phyloP scores from a whole-genome alignment of 2,329 filamentous ascomycete genomes.

The Alternaria metachromatica region DNA sequence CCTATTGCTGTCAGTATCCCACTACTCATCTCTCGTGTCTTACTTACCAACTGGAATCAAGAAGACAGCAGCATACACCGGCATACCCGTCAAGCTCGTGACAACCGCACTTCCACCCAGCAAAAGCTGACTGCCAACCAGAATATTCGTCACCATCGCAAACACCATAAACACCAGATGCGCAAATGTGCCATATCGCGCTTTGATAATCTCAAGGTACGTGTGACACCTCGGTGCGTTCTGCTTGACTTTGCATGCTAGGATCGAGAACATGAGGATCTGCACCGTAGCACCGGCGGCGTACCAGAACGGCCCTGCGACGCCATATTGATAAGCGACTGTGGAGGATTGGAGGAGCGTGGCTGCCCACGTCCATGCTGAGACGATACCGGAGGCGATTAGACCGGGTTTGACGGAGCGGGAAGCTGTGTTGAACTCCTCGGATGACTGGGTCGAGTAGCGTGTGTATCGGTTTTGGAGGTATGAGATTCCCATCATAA shows the following conservation, averaged over 20 bases:
- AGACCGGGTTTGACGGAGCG: conserved; percentile 55
- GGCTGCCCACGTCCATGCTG: conserved; percentile 59
- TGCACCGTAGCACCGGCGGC: conserved; percentile 54
- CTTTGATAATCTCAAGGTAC: conserved; percentile 52
- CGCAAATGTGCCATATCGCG: conserved; percentile 47
- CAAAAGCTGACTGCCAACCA: conserved; percentile 52
- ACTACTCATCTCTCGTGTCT: background rate
- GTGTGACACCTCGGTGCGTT: conserved; percentile 51
- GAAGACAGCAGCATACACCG: conserved; percentile 54
- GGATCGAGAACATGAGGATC: conserved; percentile 54
- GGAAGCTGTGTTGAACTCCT: conserved; percentile 58
- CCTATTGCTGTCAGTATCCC: conserved; percentile 26
- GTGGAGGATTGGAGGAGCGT: conserved; percentile 45
- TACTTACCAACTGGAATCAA: conserved; percentile 50
- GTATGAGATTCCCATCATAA: conserved; percentile 47
- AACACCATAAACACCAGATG: conserved; percentile 53
- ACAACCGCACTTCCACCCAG: conserved; percentile 55
- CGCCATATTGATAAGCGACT: conserved; percentile 40
- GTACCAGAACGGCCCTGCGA: conserved; percentile 48
- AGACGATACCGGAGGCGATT: conserved; percentile 57
- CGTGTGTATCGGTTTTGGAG: conserved; percentile 45
- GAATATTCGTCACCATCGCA: conserved; percentile 52
- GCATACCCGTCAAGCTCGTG: conserved; percentile 53
- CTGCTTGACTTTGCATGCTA: conserved; percentile 54
- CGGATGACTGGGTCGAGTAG: conserved; percentile 52